Conservation (phyloP, 192 early-diverging fungal species). For the Umbelopsis isabellina region DNA sequence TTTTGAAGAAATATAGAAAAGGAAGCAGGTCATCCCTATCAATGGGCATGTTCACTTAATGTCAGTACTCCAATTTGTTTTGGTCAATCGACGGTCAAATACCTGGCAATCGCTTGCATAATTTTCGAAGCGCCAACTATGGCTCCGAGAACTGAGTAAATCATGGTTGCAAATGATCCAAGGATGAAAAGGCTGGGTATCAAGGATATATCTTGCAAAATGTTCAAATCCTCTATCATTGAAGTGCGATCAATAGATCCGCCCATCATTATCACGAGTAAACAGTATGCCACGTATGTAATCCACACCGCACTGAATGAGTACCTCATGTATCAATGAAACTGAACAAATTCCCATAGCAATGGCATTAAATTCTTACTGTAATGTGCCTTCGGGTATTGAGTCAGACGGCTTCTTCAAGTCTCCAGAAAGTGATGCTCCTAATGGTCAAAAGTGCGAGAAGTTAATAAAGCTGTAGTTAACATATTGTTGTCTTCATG, state of each 20-base stretch:
- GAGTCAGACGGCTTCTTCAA: slow-evolving; percentile 68
- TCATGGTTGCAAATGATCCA: slow-evolving; percentile 61
- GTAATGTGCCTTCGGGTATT: slow-evolving; percentile 64
- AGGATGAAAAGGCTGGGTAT: slow-evolving; percentile 57
- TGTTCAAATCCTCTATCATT: slow-evolving; percentile 62
- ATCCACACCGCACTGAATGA: slow-evolving; percentile 56
- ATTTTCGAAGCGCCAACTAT: slow-evolving; percentile 65
- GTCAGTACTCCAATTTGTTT: not conserved
- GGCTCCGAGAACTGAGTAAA: slow-evolving; percentile 63
- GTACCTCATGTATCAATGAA: not conserved
- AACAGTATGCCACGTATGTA: slow-evolving; percentile 58
- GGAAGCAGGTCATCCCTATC: slow-evolving; percentile 62
- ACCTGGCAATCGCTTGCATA: slow-evolving; percentile 63
- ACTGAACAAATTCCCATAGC: not conserved
- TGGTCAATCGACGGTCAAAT: not conserved
- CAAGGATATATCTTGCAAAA: slow-evolving; percentile 63
- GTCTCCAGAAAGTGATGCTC: slow-evolving; percentile 72
- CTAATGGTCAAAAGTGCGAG: slow-evolving; percentile 18
- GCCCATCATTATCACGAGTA: slow-evolving; percentile 58
- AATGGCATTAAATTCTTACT: not conserved
- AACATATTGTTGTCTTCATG: not conserved
- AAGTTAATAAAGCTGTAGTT: not conserved
- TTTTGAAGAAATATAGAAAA: slow-evolving; percentile 41
- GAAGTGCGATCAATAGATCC: slow-evolving; percentile 59
- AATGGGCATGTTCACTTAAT: not conserved